Conservation (phyloP, 768 basidiomycete species). For the Podaxis carcinomalis region DNA sequence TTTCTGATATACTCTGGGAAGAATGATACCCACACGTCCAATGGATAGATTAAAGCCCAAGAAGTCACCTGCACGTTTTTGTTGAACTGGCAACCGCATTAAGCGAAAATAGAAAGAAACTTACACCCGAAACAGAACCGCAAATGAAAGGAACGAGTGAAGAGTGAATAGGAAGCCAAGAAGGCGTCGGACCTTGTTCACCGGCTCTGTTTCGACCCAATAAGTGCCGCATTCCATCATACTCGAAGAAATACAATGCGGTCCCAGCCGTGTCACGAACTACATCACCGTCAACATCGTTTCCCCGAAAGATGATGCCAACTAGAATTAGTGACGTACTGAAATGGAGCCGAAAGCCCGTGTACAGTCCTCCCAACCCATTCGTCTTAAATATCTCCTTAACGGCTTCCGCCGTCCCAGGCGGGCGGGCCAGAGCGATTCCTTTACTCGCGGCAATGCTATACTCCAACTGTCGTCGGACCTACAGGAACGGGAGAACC, state of each 20-base stretch:
- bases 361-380: conserved; percentile 69
- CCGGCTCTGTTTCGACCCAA: conserved; percentile 74
- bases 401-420: conserved; percentile 75
- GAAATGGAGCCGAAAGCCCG: conserved; percentile 86
- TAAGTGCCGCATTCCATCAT: conserved; percentile 86
- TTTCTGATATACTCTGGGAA: not conserved
- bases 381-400: conserved; percentile 67
- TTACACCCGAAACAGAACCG: conserved; percentile 84
- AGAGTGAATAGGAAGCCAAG: conserved; percentile 78
- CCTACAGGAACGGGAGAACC: conserved; percentile 37
- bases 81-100: conserved; percentile 28
- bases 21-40: conserved; percentile 70
- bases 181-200: conserved; percentile 77
- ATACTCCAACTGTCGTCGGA: conserved; percentile 88
- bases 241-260: conserved; percentile 89
- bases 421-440: conserved; percentile 64
- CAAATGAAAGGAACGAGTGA: conserved; percentile 88
- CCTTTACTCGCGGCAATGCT: conserved; percentile 84
- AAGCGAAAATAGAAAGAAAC: conserved; percentile 20
- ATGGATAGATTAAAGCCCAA: conserved; percentile 90
- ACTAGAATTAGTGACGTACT: conserved; percentile 35
- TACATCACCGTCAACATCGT: conserved; percentile 22
- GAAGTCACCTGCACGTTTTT: conserved; percentile 52
- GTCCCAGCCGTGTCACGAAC: conserved; percentile 90
- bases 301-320: conserved; percentile 3